Evolutionary conservation across 2,329 filamentous ascomycete species (phyloP), one percentile per base, ranked within the genome.

Genomic region (Trichoderma hamatum): DNA sequence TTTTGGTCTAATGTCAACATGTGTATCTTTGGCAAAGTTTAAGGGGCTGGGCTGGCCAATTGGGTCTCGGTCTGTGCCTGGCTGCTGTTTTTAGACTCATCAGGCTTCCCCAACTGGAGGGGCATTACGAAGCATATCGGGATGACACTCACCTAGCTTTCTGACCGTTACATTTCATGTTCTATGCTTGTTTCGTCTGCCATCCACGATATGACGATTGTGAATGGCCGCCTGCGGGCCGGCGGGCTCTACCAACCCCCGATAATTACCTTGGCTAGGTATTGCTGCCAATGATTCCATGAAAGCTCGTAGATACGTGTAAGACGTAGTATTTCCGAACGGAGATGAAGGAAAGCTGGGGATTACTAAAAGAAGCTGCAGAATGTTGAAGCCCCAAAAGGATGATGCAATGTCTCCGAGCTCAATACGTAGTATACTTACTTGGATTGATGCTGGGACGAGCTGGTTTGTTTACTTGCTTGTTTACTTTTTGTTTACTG

Each of bases 351-450:
- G 21, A 54, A 49, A n/a, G 54, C 24, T 59, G 28, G 19, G 39
- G 52, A 67, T 67, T 67, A 67, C 39, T 59, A 26, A 59, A 59
- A 24, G 14, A 24, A 43, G 63, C n/a, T 11, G 21, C 30, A 54
- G 51, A 59, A n/a, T 58, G 39, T 51, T 67, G 63, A 67, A 67
- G 10, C 52, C 54, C 63, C 54, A 58, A 67, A 43, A 51, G 14
- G 19, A 28, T 21, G 28, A 21, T 58, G 28, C 36, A 43, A 28
- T 21, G 16, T 55, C 28, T 19, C 26, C 52, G 52, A 13, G 28
- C 26, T n/a, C 32, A 21, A 14, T 2, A 49, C n/a, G n/a, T n/a
- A n/a, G n/a, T n/a, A n/a, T n/a, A n/a, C n/a, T n/a, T 49, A 16
- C 28, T 56, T 32, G 30, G 26, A 34, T 28, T 16, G 32, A 26